Evolutionary conservation across 257 asterid species (phyloP), one percentile per base, ranked within the genome.

Genomic region (Penstemon newberryi): DNA sequence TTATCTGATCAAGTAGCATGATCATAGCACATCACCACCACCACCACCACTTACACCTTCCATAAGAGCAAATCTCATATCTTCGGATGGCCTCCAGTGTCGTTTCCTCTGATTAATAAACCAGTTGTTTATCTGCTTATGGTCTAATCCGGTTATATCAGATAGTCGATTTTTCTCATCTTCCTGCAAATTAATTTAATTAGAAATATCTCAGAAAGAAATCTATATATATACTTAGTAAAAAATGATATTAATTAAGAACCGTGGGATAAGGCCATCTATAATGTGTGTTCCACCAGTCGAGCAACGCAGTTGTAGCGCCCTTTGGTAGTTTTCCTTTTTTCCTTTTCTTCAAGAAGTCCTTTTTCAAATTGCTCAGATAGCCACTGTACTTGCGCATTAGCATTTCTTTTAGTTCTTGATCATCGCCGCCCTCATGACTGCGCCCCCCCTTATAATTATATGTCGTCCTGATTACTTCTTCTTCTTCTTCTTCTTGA

Each of bases 181-280:
- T 77, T 90, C 97, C 97, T 90, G 78, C 63, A 25, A 0, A 44
- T n/a, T 42, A 15, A 18, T 25, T n/a, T 42, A 15, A 18, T 25
- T 2, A 45, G 10, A 19, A 2, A 19, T 19, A 64, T 49, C 13
- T 25, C 44, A 6, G n/a, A n/a, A 15, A 0, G 18, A 15, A 15
- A 15, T 15, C 18, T 15, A 15, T 49, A 6, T 5, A 47, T 15
- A 49, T 47, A 45, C 6, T 6, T 18, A 1, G 19, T 7, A 25
- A 44, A 63, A 15, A 15, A 15, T 15, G 18, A 15, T 15, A 15
- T 15, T 15, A 15, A 15, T 15, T 15, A 15, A 15, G 0, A 15
- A 15, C 97, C 84, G 97, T 88, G 41, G 97, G 97, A 75, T 91
- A 91, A 7, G 97, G 97, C 97, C 97, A 91, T 70, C 95, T 78